A percentile compares a stretch with the other conserved stretches of the same genome.
Evolutionary conservation across 2,329 filamentous ascomycete genomes (phyloP).

Genomic region (Phyllosticta paracitricarpa): DNA sequence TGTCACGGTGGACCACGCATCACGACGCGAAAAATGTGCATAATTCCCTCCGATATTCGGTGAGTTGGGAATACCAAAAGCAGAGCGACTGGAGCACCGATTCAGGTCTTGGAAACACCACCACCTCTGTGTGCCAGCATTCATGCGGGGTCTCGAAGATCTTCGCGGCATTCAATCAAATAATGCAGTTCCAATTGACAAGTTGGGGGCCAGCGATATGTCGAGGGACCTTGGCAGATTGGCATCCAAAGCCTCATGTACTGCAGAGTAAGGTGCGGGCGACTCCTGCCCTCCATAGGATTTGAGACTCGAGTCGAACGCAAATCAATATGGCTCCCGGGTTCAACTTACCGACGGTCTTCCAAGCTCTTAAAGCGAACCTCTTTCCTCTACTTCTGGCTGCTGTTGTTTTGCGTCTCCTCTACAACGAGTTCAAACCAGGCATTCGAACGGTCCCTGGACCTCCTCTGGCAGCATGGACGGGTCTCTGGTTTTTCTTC

Average conservation of each 20-base stretch:
- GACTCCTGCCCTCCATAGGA: background rate
- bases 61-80: background rate
- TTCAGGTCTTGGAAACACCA: background rate
- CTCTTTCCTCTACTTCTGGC: background rate
- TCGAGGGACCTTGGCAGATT: background rate
- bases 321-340: background rate
- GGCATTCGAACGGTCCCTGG: constrained; percentile 39
- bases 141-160: background rate
- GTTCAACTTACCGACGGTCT: background rate
- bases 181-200: background rate
- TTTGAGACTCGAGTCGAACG: background rate
- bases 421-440: constrained; percentile 2
- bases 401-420: background rate
- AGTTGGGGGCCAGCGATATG: background rate
- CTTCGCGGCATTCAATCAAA: background rate
- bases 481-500: constrained; percentile 64
- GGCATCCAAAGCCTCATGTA: background rate
- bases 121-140: background rate
- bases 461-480: constrained; percentile 52
- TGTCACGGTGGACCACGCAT: background rate
- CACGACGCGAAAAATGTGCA: background rate
- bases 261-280: background rate
- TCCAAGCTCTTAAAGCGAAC: background rate
- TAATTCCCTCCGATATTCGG: background rate
- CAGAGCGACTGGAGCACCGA: background rate